phyloP scores from a whole-genome alignment of 495 filamentous ascomycete species.

The Penicillium pulvis region DNA sequence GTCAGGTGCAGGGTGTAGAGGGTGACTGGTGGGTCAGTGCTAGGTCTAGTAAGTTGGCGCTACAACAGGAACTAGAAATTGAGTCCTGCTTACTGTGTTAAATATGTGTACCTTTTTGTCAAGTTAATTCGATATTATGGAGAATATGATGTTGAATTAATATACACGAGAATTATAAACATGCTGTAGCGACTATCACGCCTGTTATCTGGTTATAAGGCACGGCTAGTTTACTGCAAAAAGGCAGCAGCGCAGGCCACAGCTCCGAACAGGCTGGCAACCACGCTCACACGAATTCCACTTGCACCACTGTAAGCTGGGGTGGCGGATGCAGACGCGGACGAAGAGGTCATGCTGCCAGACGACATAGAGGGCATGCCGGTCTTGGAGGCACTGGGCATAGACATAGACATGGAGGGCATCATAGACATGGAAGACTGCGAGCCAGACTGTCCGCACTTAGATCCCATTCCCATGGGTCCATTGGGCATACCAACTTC shows the following conservation, averaged over 20 bases:
- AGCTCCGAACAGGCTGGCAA: slow-evolving; percentile 8
- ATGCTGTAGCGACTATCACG: not conserved
- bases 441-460: no score
- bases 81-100: no score
- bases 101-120: no score
- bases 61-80: no score
- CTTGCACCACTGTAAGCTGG: slow-evolving; percentile 8
- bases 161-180: not conserved
- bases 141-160: not conserved
- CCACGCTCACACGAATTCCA: slow-evolving; percentile 3
- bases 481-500: not conserved
- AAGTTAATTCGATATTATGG: not conserved
- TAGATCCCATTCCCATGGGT: no score
- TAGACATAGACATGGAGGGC: no score
- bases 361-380: slow-evolving; percentile 8
- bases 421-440: no score
- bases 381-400: no score
- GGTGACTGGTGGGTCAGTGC: no score
- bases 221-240: slow-evolving; percentile 1
- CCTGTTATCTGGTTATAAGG: not conserved
- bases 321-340: slow-evolving; percentile 29
- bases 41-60: no score
- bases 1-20: no score
- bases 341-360: slow-evolving; percentile 27
- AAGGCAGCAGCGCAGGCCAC: slow-evolving; percentile 5